A percentile compares a stretch with the other conserved stretches of the same genome.
Conservation (phyloP, 768 basidiomycete genomes). For the Terana coerulea region DNA sequence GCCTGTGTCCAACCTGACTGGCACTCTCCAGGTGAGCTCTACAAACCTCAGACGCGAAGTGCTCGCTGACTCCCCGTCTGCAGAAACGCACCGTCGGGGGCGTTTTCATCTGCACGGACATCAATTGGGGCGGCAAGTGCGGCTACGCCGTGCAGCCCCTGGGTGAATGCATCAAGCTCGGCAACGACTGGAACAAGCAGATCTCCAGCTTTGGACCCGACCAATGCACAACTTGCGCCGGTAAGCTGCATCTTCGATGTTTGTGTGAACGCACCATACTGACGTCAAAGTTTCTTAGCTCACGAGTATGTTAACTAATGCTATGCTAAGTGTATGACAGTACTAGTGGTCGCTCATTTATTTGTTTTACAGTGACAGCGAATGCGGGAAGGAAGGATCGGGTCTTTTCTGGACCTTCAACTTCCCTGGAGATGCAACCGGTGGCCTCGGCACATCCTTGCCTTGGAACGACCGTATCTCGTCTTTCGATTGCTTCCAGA, state of each 20-base stretch:
- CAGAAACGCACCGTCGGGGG: slow-evolving; percentile 4
- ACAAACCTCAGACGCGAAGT: no score
- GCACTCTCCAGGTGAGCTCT: no score
- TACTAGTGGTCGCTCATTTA: no score
- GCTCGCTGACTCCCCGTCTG: no score
- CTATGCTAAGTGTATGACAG: background rate
- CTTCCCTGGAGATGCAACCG: slow-evolving; percentile 5
- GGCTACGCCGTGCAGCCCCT: background rate
- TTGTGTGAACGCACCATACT: background rate
- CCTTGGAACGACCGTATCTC: slow-evolving; percentile 2
- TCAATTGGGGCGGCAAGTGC: slow-evolving; percentile 2
- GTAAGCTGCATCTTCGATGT: background rate
- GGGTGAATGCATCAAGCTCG: background rate
- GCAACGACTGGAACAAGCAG: background rate
- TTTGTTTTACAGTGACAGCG: no score
- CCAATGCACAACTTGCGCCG: background rate
- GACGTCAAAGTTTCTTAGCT: no score
- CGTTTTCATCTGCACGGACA: slow-evolving; percentile 3
- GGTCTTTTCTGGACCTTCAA: background rate
- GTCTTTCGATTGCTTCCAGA: background rate
- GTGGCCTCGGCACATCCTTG: background rate
- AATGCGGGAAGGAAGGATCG: no score
- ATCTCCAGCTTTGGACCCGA: slow-evolving; percentile 4
- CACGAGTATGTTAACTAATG: no score
- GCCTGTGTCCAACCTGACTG: no score